Evolutionary conservation across 768 basidiomycete species (phyloP), one percentile per base, ranked within the genome.

Genomic region (Daedaleopsis sinensis): DNA sequence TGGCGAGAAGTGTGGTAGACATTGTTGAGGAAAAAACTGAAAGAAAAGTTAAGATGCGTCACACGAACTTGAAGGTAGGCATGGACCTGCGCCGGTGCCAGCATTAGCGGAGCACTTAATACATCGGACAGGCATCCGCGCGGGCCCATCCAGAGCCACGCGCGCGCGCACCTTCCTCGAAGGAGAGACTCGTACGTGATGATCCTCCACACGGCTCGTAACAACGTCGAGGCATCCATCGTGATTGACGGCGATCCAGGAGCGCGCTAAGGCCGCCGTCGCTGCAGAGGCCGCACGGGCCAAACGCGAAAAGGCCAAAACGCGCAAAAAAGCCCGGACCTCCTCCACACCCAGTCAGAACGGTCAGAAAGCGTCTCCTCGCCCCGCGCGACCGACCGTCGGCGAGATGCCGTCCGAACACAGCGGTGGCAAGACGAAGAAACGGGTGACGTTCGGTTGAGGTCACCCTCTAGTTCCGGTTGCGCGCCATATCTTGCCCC

Each of bases 181-280:
- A 64, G 51, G 50, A 51, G 27, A 70, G 66, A 55, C 48, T 70
- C 43, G 69, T 70, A 62, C 13, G 61, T 52, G 51, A 47, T 56
- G 55, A 38, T 58, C 18, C 35, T 24, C 52, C 24, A 15, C 35
- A 49, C 15, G 27, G 27, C 27, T 32, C 27, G 27, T 32, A 21
- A 19, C 47, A 49, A 24, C 38, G 42, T 50, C 35, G 52, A 43
- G 19, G 7, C 27, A 36, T 37, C 13, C 19, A 23, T 23, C 16
- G 11, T 57, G 52, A 51, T 52, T 21, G 32, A 37, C 37, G 19
- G 24, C 50, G 48, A 38, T 46, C n/a, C 58, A 70, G 67, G 66
- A 67, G 51, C 61, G 68, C 52, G 69, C 65, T 24, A 70, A 66
- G 27, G 64, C 69, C 10, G 58, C 60, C 11, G 55, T 70, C 23